Evolutionary conservation across 1,284 basidiomycete species (phyloP), one percentile per base, ranked within the genome.

Genomic region (Irpex sp.): DNA sequence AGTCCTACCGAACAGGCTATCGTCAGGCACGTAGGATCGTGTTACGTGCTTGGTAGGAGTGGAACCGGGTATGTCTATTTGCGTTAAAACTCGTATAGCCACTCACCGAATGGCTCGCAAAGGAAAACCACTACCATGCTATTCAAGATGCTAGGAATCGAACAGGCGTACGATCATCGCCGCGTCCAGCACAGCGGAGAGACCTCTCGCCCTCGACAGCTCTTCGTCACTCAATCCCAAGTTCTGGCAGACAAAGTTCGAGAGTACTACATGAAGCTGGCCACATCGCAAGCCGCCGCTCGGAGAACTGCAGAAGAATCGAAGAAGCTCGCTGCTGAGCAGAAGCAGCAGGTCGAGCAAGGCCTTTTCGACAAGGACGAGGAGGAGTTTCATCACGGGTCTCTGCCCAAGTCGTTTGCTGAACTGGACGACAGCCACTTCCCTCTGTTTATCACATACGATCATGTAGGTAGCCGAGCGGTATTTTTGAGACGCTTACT

Each of bases 81-180:
- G 45, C 49, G 49, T 54, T 54, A 13, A n/a, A 13, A 27, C 22
- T 45, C 15, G n/a, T 27, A 18, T 27, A 32, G 67, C 2, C 58
- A n/a, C 68, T 20, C 68, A 20, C 20, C 64, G 74, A 67, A 70
- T 20, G 63, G 18, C 22, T n/a, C 20, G 1, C 66, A 54, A 74
- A 93, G 92, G 4, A 94, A 94, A 86, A 94, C 92, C 0, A 93
- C 92, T 0, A 92, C 91, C 0, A 92, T 94, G 87, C 80, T 93
- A 0, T 92, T 90, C 83, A 93, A 92, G 80, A 94, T 94, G 87
- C 81, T 94, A 3, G 86, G 88, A 4, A 87, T 93, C 7, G 90
- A 94, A 74, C 82, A 86, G 10, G 82, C 85, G 1, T 89, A 85
- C 80, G 81, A 74, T 7, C 43, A 22, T 20, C 43, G 59, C 42